phyloP scores from a whole-genome alignment of 495 filamentous ascomycete species.

The Hamigera avellanea region DNA sequence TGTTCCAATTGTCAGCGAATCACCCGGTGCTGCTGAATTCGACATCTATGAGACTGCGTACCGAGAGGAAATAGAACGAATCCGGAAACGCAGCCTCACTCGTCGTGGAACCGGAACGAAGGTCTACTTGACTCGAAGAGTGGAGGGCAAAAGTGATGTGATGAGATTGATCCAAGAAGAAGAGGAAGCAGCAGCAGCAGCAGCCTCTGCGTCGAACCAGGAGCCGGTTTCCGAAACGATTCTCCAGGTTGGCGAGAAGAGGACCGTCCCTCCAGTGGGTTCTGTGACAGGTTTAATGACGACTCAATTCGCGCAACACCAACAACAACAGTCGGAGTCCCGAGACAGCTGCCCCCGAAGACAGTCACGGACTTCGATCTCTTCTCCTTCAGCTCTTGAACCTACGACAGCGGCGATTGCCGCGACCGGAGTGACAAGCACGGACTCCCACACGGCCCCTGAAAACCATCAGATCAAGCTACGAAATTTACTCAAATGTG shows the following conservation, averaged over 20 bases:
- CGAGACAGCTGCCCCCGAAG: background rate
- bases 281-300: conserved; percentile 10
- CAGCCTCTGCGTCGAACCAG: background rate
- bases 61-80: conserved; percentile 65
- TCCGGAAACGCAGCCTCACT: conserved; percentile 32
- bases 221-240: background rate
- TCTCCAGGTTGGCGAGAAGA: conserved; percentile 8
- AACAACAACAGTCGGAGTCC: background rate
- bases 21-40: conserved; percentile 66
- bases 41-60: conserved; percentile 86
- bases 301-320: conserved; percentile 5
- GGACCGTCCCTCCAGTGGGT: conserved; percentile 4
- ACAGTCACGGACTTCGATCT: too few relatives aligned
- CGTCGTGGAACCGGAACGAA: conserved; percentile 20
- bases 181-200: conserved; percentile 1
- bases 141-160: conserved; percentile 41
- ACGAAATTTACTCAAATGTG: too few relatives aligned
- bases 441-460: too few relatives aligned
- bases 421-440: too few relatives aligned
- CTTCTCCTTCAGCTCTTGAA: too few relatives aligned
- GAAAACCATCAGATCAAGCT: too few relatives aligned
- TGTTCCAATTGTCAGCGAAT: conserved; percentile 56
- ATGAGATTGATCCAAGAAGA: conserved; percentile 26
- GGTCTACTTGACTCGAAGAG: conserved; percentile 49
- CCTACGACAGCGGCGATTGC: too few relatives aligned